These are phyloP conservation scores for Yarrowia sp. DNA, from an alignment of 805 yeast genomes.

Conservation along the genomic window DNA sequence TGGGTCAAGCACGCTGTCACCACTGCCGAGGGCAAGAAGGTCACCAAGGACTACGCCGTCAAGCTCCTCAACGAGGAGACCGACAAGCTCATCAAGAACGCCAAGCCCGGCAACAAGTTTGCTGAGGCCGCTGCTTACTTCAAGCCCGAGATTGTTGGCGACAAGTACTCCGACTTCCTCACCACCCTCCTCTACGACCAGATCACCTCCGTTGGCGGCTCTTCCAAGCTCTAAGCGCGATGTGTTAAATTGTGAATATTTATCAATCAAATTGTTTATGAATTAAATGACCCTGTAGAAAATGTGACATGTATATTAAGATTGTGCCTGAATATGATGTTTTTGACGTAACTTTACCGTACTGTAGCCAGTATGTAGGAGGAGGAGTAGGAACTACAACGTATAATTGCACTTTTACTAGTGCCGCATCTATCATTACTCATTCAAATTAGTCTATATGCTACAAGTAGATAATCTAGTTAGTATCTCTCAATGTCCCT, in stretches of 20 bases:
- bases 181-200: conserved; percentile 54
- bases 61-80: conserved; percentile 55
- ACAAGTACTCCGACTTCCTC: conserved; percentile 61
- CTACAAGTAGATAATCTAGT: conserved; percentile 14
- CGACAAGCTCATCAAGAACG: conserved; percentile 47
- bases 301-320: too few species aligned
- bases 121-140: conserved; percentile 56
- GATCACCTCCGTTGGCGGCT: conserved; percentile 18
- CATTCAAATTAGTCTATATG: conserved; percentile 19
- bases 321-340: too few species aligned
- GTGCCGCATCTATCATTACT: neutral
- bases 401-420: too few species aligned
- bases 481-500: conserved; percentile 16
- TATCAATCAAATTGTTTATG: conserved; percentile 18
- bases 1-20: conserved; percentile 64
- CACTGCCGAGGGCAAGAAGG: conserved; percentile 53
- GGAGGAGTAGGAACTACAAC: too few species aligned
- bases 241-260: conserved; percentile 20
- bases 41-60: conserved; percentile 51
- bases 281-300: neutral
- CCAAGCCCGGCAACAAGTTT: conserved; percentile 49
- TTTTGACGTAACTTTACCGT: too few species aligned
- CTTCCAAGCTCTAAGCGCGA: conserved; percentile 23
- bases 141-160: conserved; percentile 62
- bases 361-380: too few species aligned